Evolutionary conservation across 768 basidiomycete species (phyloP).

Genomic region (Termitomyces sp.): DNA sequence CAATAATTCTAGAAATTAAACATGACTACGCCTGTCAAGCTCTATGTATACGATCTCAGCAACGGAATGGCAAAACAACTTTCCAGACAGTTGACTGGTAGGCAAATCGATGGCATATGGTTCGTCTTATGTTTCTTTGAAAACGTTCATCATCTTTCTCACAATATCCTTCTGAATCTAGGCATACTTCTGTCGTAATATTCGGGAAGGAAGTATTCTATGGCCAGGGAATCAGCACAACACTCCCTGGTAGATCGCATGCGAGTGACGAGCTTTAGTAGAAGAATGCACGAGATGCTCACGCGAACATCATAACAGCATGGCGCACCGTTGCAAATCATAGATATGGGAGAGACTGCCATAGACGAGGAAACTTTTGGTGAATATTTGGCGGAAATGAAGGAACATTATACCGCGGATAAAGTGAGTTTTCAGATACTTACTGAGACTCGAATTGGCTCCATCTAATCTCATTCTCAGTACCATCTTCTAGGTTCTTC

Average conservation of each 20-base stretch:
- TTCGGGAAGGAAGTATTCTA: conserved; percentile 87
- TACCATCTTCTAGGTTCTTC: conserved; percentile 76
- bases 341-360: conserved; percentile 75
- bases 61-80: conserved; percentile 78
- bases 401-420: conserved; percentile 81
- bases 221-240: conserved; percentile 77
- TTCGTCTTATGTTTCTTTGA: conserved; percentile 22
- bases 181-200: conserved; percentile 92
- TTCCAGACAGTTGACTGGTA: conserved; percentile 77
- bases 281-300: neutral
- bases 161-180: conserved; percentile 21
- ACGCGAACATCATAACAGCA: conserved; percentile 39
- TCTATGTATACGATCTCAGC: conserved; percentile 91
- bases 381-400: conserved; percentile 76
- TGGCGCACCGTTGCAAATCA: conserved; percentile 62
- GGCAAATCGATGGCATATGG: conserved; percentile 94
- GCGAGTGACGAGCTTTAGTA: conserved; percentile 37
- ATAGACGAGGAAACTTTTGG: conserved; percentile 82
- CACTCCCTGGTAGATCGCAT: conserved; percentile 76
- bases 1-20: neutral
- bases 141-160: neutral
- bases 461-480: conserved; percentile 29
- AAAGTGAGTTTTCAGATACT: conserved; percentile 46
- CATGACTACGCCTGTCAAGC: conserved; percentile 51
- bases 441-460: neutral